These are phyloP conservation scores for Dichotomocladium elegans DNA, from an alignment of 371 early-diverging fungal genomes.

Conservation along the genomic window DNA sequence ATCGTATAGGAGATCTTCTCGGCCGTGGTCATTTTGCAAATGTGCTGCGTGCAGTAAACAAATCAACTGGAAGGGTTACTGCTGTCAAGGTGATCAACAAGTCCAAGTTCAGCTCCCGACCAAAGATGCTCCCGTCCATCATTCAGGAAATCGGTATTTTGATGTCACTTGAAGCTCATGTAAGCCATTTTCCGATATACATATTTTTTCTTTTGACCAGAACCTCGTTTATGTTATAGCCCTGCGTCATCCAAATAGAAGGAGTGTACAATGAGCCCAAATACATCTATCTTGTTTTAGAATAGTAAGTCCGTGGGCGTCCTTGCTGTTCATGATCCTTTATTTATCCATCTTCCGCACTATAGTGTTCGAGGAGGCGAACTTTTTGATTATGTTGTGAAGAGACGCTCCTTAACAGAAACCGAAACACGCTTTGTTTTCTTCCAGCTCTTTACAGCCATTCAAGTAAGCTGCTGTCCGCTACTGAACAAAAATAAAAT, in stretches of 20 bases:
- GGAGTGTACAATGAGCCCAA: slow-evolving; percentile 61
- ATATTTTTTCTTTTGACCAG: not conserved
- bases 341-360: too few species aligned
- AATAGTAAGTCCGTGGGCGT: slow-evolving; percentile 57
- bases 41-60: slow-evolving; percentile 44
- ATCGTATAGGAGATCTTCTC: slow-evolving; percentile 35
- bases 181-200: slow-evolving; percentile 19
- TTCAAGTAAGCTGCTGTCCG: slow-evolving; percentile 42
- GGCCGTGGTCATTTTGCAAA: slow-evolving; percentile 70
- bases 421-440: slow-evolving; percentile 77
- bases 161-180: slow-evolving; percentile 65
- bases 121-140: slow-evolving; percentile 58
- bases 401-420: slow-evolving; percentile 70
- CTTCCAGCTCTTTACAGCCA: slow-evolving; percentile 70
- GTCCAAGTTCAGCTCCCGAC: slow-evolving; percentile 26
- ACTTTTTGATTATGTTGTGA: slow-evolving; percentile 87
- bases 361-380: slow-evolving; percentile 77
- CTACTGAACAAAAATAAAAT: not conserved
- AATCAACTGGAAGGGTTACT: slow-evolving; percentile 40
- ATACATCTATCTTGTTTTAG: slow-evolving; percentile 64
- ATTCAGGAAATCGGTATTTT: slow-evolving; percentile 70
- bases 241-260: slow-evolving; percentile 56
- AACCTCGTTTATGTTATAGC: slow-evolving; percentile 20
- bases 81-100: slow-evolving; percentile 71
- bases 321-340: too few species aligned